A percentile compares a stretch with the other conserved stretches of the same genome.
These are phyloP conservation scores for Annona cherimola DNA, from an alignment of 164 flowering plant species.

Conservation along the genomic window DNA sequence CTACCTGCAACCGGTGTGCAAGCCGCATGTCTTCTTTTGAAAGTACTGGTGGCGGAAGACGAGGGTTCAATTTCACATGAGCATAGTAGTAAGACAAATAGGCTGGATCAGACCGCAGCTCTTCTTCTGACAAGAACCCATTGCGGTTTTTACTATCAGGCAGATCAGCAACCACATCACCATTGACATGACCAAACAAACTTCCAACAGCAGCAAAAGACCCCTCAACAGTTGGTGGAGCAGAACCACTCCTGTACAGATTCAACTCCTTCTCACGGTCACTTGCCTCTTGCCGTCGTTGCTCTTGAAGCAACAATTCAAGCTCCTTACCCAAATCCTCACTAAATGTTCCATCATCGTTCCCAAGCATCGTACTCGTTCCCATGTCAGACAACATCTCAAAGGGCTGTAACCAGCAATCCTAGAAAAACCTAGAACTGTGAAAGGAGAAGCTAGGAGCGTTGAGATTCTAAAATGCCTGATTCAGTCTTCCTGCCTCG, in stretches of 20 bases:
- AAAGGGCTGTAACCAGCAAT: slow-evolving; percentile 12
- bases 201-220: slow-evolving; percentile 60
- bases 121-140: slow-evolving; percentile 44
- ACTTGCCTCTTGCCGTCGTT: slow-evolving; percentile 31
- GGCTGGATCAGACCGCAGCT: slow-evolving; percentile 67
- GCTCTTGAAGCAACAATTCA: slow-evolving; percentile 39
- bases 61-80: slow-evolving; percentile 66
- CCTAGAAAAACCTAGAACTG: background rate
- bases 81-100: slow-evolving; percentile 62
- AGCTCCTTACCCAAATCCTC: slow-evolving; percentile 48
- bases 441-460: background rate
- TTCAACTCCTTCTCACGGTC: slow-evolving; percentile 62
- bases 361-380: slow-evolving; percentile 41
- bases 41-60: slow-evolving; percentile 70
- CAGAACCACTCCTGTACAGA: slow-evolving; percentile 70
- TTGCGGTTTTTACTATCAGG: slow-evolving; percentile 4
- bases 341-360: slow-evolving; percentile 28
- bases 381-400: slow-evolving; percentile 52
- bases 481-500: background rate
- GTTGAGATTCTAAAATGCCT: background rate
- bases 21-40: slow-evolving; percentile 77
- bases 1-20: slow-evolving; percentile 53
- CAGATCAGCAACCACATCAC: slow-evolving; percentile 11
- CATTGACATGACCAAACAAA: slow-evolving; percentile 27
- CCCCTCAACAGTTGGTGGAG: slow-evolving; percentile 89